These are phyloP conservation scores for Candida sojae DNA, from an alignment of 1,139 yeast species.

Conservation along the genomic window DNA sequence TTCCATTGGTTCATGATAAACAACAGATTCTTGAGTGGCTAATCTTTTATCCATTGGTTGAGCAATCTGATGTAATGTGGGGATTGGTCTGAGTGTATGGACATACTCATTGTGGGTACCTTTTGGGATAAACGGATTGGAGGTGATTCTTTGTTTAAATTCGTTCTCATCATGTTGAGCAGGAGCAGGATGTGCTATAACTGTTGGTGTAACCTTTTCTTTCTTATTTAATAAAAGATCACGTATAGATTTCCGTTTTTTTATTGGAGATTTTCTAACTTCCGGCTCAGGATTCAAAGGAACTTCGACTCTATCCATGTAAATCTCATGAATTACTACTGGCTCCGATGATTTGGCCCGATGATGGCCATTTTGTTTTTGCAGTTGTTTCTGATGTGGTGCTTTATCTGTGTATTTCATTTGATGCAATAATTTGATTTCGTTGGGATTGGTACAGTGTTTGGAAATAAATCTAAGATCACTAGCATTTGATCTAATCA, in stretches of 20 bases:
- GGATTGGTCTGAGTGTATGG: constrained; percentile 19
- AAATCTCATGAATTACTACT: constrained; percentile 9
- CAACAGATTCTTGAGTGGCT: constrained; percentile 10
- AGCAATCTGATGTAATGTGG: constrained; percentile 13
- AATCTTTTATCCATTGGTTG: background rate
- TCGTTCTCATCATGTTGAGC: background rate
- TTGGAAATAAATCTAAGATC: constrained; percentile 25
- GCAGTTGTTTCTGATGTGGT: background rate
- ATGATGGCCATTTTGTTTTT: too few relatives aligned
- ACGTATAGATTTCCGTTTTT: constrained; percentile 1
- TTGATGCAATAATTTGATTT: constrained; percentile 7
- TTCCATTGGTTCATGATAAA: constrained; percentile 4
- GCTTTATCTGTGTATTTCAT: constrained; percentile 1
- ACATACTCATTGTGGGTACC: constrained; percentile 17
- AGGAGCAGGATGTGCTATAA: background rate
- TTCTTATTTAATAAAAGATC: background rate
- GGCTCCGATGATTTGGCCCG: constrained; percentile 1
- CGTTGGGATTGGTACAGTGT: constrained; percentile 11
- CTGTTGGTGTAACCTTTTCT: background rate
- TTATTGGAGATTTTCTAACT: background rate
- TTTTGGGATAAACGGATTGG: constrained; percentile 10
- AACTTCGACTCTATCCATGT: constrained; percentile 1
- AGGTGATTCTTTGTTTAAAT: constrained; percentile 2
- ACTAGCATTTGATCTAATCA: constrained; percentile 21
- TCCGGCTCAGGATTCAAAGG: background rate